These are phyloP conservation scores for Pythium rishiriense DNA, from an alignment of 352 stramenopile genomes.

Conservation along the genomic window DNA sequence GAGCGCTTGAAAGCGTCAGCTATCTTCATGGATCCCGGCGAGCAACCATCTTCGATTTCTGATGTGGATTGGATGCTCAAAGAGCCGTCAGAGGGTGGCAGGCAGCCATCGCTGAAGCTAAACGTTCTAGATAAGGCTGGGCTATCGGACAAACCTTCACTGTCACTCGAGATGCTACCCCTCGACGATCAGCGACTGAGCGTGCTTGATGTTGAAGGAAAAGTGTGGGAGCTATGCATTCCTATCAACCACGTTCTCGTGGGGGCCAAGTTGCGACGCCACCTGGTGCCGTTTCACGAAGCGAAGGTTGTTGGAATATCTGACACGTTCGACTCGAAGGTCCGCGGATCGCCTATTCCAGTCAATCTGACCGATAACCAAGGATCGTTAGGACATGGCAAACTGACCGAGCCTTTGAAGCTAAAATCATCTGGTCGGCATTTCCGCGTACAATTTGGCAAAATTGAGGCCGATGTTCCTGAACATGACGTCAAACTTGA, in stretches of 20 bases:
- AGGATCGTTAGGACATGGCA: conserved; percentile 21
- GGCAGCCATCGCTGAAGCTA: conserved; percentile 20
- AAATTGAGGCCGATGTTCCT: conserved; percentile 23
- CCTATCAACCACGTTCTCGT: conserved; percentile 40
- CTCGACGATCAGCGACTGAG: conserved; percentile 51
- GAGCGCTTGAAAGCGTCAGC: conserved; percentile 29
- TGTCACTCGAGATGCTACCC: conserved; percentile 43
- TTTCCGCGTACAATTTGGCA: conserved; percentile 24
- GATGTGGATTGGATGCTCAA: conserved; percentile 27
- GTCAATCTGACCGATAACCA: background rate
- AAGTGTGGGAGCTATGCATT: conserved; percentile 45
- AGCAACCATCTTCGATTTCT: background rate
- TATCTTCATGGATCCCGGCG: background rate
- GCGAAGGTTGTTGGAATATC: conserved; percentile 27
- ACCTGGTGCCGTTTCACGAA: conserved; percentile 37
- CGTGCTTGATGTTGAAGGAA: conserved; percentile 33
- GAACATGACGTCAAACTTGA: conserved; percentile 50
- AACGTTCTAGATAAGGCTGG: conserved; percentile 35
- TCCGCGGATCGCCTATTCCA: background rate
- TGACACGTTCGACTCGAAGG: background rate
- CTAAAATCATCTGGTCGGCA: conserved; percentile 10
- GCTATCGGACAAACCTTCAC: conserved; percentile 25
- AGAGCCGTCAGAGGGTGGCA: background rate
- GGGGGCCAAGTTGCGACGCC: conserved; percentile 47
- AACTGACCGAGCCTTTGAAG: conserved; percentile 17